Evolutionary conservation across 495 filamentous ascomycete genomes (phyloP).

Genomic region (Daldinia grandis): DNA sequence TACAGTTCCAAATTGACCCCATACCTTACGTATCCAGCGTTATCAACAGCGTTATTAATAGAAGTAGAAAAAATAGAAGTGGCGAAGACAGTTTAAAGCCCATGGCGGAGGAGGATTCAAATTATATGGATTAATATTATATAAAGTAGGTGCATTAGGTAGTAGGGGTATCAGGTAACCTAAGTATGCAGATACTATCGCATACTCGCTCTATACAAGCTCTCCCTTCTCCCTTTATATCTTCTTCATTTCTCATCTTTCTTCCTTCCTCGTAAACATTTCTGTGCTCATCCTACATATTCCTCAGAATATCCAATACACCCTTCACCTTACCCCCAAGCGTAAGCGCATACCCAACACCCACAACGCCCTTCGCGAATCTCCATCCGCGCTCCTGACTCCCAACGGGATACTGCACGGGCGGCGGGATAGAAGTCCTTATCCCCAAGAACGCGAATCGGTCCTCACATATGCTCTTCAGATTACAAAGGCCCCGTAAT

Average conservation of each 20-base stretch:
- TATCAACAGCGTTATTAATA: not conserved
- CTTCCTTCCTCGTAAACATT: not conserved
- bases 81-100: not conserved
- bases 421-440: constrained; percentile 77
- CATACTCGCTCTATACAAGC: not conserved
- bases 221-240: not conserved
- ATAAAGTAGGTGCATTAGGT: constrained; percentile 1
- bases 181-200: constrained; percentile 13
- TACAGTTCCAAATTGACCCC: not conserved
- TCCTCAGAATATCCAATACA: constrained; percentile 53
- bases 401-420: constrained; percentile 81
- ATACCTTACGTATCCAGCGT: not conserved
- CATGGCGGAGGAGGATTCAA: not conserved
- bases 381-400: constrained; percentile 62
- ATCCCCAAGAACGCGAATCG: constrained; percentile 66
- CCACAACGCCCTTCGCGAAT: constrained; percentile 65
- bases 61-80: too few species aligned
- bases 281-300: constrained; percentile 35
- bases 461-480: constrained; percentile 86
- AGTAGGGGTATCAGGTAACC: constrained; percentile 33
- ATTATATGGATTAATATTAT: constrained; percentile 25
- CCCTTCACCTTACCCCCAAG: constrained; percentile 50
- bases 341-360: constrained; percentile 60
- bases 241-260: constrained; percentile 5
- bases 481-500: constrained; percentile 80